Evolutionary conservation across 345 rosid species (phyloP), one percentile per base, ranked within the genome.

Genomic region (Hibiscus trionum): DNA sequence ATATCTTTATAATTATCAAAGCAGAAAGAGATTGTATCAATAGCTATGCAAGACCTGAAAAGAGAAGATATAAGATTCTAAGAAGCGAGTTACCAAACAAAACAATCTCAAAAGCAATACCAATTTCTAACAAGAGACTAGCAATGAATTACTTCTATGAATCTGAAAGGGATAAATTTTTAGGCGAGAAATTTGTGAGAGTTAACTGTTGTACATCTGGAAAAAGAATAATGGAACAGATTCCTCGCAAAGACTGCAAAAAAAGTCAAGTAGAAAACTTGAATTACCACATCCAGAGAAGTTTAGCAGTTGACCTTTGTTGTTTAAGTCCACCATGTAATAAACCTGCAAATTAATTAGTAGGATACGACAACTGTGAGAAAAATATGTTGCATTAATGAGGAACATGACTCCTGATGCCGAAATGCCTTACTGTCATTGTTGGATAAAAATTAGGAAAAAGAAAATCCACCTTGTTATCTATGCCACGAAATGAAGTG

Each of bases 401-500:
- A 46, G 73, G 21, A 70, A 27, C 14, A 17, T 66, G 16, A 35
- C 39, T 35, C 39, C 7, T 35, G 39, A 35, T 15, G 39, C 56
- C 39, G 11, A 26, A 67, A 49, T 35, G 53, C 42, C 71, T 62
- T 58, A 35, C 37, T 61, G 37, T 37, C 21, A 33, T 62, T 19
- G 17, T 33, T 4, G 11, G 11, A 33, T 31, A 69, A 66, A 57
- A 58, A 19, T 1, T 14, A 17, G 3, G 7, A 17, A 55, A 24
- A 55, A 64, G 26, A 58, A 12, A 59, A 67, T 55, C 77, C 69
- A 82, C 98, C 95, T 91, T 91, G 76, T 91, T 94, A 81, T 94
- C 97, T 77, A 94, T 90, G 70, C 97, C 98, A 79, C 97, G 96
- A 72, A 94, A 94, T 64, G 98, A 94, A 70, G 95, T 91, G 62